Percentiles rank a stretch among this genome's conserved stretches.
Conservation (phyloP, 164 flowering plant genomes). For the Litsea cubeba region DNA sequence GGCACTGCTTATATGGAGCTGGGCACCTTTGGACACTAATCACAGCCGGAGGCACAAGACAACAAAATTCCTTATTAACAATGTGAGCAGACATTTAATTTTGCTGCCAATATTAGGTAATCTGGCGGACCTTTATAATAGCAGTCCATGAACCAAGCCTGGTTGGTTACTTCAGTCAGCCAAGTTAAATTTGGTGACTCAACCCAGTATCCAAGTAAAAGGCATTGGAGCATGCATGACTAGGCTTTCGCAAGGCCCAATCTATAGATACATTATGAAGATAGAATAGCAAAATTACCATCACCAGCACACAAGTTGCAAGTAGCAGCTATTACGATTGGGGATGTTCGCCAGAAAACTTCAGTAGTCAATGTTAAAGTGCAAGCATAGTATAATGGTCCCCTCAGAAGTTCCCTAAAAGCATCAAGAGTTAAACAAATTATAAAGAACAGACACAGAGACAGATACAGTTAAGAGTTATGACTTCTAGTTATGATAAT, state of each 20-base stretch:
- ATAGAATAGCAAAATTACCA: conserved; percentile 39
- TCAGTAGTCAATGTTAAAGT: conserved; percentile 57
- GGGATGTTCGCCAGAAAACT: conserved; percentile 83
- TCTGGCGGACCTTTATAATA: not conserved
- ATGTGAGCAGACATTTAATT: not conserved
- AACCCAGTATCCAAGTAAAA: not conserved
- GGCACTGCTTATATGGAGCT: too few relatives aligned
- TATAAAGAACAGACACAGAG: not conserved
- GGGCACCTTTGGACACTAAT: too few relatives aligned
- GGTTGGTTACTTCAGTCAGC: not conserved
- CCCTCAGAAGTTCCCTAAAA: conserved; percentile 82
- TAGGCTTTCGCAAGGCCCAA: not conserved
- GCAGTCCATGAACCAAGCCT: not conserved
- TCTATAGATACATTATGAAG: not conserved
- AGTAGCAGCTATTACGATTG: conserved; percentile 63
- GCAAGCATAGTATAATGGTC: conserved; percentile 78
- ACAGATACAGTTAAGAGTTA: not conserved
- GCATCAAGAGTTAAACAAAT: not conserved
- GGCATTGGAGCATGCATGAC: not conserved
- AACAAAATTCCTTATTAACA: not conserved
- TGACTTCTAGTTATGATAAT: not conserved
- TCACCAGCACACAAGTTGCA: conserved; percentile 98
- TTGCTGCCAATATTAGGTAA: not conserved
- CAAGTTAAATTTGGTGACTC: not conserved
- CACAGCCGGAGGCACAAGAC: not conserved